These are phyloP conservation scores for Imleria badia DNA, from an alignment of 768 basidiomycete species.

Conservation along the genomic window DNA sequence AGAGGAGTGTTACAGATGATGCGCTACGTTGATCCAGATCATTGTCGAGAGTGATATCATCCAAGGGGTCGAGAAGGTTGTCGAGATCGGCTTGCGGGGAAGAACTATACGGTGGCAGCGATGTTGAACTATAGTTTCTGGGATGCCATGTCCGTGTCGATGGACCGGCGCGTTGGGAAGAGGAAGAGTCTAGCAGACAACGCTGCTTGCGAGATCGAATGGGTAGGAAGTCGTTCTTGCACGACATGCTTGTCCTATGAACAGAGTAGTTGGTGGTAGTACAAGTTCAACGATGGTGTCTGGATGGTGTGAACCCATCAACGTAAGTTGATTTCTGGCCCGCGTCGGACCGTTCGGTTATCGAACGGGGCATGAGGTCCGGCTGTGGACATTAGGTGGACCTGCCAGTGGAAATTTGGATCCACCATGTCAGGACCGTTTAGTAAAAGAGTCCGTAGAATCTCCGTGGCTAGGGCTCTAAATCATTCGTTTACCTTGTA, in stretches of 20 bases:
- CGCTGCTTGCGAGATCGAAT: conserved; percentile 5
- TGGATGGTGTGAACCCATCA: conserved; percentile 16
- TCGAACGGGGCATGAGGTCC: conserved; percentile 10
- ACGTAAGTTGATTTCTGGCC: conserved; percentile 28
- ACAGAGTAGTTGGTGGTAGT: conserved; percentile 16
- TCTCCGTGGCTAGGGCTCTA: background rate
- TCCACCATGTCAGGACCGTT: background rate
- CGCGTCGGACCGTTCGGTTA: conserved; percentile 22
- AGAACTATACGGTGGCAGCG: background rate
- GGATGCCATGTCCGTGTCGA: conserved; percentile 3
- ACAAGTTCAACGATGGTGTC: conserved; percentile 21
- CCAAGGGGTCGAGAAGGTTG: conserved; percentile 8
- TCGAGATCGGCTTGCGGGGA: background rate
- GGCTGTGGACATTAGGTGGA: background rate
- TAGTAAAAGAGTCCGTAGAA: background rate
- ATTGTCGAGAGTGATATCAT: conserved; percentile 12
- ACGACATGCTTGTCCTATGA: conserved; percentile 18
- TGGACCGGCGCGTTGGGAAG: conserved; percentile 1
- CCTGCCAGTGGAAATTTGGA: conserved; percentile 12
- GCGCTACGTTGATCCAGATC: conserved; percentile 17
- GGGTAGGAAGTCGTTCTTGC: conserved; percentile 11
- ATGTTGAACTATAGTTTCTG: conserved; percentile 15
- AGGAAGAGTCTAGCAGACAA: background rate
- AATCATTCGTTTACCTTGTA: background rate
- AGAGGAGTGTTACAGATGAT: conserved; percentile 26